Evolutionary conservation across 177 flowering plant genomes (phyloP), one percentile per base, ranked within the genome.

Genomic region (Vitis hybrid): DNA sequence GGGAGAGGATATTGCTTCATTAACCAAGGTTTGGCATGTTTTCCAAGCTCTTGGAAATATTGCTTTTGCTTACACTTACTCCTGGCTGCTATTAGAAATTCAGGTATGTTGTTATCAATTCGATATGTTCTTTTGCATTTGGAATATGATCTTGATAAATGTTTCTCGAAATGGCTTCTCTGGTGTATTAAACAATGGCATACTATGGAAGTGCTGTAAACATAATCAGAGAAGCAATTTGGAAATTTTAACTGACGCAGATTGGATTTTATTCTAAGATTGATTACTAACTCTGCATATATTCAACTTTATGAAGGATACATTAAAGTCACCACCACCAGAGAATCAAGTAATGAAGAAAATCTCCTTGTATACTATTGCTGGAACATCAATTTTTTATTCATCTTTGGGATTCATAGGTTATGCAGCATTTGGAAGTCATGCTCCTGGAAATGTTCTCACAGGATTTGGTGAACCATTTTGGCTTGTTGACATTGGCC

Each of bases 11-110:
- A 15, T 70, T 8, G 50, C 80, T 45, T n/a, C 71, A 10, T 52
- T 77, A 2, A 57, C 74, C 11, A 80, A 66, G 62, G 49, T 76
- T n/a, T 78, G 83, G 81, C 60, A 72, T 45, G 50, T 50, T 10
- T 74, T 76, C 49, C 83, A 80, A 57, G 83, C 80, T 65, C 73
- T 82, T 5, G 85, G 85, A 39, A 80, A 82, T 48, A 80, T 82
- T 62, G 83, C 81, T 13, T 82, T 82, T 49, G 78, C 85, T 39
- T 82, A 64, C 39, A 73, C 75, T 45, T 82, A 70, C 45, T 66
- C 83, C 48, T 64, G 63, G 60, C 69, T 82, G 19, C 70, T 82
- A 15, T 49, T 82, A 3, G 83, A 82, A 74, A 82, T 82, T 55
- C 85, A 82, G 83, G 85, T 82, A 13, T 2, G 7, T 39, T 39